Conservation (phyloP, 164 flowering plant species). For the Malania oleifera region DNA sequence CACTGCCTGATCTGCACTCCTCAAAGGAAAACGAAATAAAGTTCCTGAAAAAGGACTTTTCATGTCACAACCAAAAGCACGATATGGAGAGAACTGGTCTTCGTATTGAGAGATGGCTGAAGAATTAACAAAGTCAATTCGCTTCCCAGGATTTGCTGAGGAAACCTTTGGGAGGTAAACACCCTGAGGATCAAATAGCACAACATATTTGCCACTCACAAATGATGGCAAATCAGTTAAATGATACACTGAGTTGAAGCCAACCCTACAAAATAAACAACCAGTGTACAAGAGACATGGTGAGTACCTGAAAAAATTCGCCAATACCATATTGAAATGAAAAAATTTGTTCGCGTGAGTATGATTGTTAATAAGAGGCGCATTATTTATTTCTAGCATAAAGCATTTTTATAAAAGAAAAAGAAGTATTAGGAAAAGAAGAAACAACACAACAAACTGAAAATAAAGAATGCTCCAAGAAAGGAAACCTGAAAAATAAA, state of each 20-base stretch:
- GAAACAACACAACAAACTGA: too few relatives aligned
- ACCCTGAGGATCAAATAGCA: slow-evolving; percentile 95
- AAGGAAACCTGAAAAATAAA: too few relatives aligned
- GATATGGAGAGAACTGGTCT: slow-evolving; percentile 85
- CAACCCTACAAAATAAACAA: slow-evolving; percentile 54
- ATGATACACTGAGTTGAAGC: slow-evolving; percentile 97
- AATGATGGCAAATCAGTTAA: slow-evolving; percentile 93
- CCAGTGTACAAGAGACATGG: not conserved
- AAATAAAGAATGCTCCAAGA: too few relatives aligned
- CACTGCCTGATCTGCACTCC: slow-evolving; percentile 79
- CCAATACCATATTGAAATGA: too few relatives aligned
- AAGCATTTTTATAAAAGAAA: too few relatives aligned
- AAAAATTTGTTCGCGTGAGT: too few relatives aligned
- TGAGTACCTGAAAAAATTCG: not conserved
- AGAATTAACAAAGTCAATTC: slow-evolving; percentile 79
- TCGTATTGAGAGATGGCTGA: slow-evolving; percentile 64
- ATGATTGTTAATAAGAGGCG: too few relatives aligned
- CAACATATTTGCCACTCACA: slow-evolving; percentile 88
- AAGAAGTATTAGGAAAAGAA: too few relatives aligned
- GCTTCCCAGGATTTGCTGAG: slow-evolving; percentile 88
- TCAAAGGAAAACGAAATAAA: slow-evolving; percentile 91
- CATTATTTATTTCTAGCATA: too few relatives aligned
- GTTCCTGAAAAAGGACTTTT: slow-evolving; percentile 69
- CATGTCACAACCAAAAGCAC: slow-evolving; percentile 97
- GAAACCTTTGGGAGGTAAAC: slow-evolving; percentile 78